These are phyloP conservation scores for Rubroboletus satanas DNA, from an alignment of 768 basidiomycete genomes.

Conservation along the genomic window DNA sequence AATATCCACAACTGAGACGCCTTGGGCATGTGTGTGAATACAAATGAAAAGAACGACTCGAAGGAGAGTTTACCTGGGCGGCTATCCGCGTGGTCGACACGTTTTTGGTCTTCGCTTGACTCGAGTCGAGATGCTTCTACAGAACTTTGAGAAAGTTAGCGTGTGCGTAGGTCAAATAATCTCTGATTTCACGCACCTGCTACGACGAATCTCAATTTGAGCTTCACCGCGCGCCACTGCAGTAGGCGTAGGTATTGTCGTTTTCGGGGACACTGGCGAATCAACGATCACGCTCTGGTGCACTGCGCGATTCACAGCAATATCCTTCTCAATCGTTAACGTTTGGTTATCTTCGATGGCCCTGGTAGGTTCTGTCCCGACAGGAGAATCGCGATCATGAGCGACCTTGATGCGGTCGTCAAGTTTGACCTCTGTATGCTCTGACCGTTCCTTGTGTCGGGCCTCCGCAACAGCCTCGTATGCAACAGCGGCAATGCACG, in stretches of 20 bases:
- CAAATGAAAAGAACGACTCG: neutral
- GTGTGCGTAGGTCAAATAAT: neutral
- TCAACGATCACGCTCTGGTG: neutral
- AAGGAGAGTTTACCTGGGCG: neutral
- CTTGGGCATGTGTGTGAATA: neutral
- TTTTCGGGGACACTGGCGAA: neutral
- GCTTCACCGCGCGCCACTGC: neutral
- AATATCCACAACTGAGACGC: neutral
- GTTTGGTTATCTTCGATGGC: neutral
- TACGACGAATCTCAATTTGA: neutral
- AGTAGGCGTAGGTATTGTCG: too few species aligned
- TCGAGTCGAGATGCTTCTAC: neutral
- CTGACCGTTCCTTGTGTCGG: neutral
- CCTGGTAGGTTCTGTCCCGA: neutral
- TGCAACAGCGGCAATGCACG: slow-evolving; percentile 8
- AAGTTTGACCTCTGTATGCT: neutral
- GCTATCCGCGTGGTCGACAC: neutral
- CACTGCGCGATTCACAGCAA: neutral
- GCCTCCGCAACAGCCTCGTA: slow-evolving; percentile 9
- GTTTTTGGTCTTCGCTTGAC: neutral
- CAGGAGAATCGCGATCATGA: neutral
- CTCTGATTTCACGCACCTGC: neutral
- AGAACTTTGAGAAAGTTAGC: neutral
- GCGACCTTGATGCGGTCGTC: neutral
- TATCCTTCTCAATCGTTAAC: neutral